A percentile compares a stretch with the other conserved stretches of the same genome.
phyloP scores from a whole-genome alignment of 306 rosid genomes.

The Nissolia schottii region DNA sequence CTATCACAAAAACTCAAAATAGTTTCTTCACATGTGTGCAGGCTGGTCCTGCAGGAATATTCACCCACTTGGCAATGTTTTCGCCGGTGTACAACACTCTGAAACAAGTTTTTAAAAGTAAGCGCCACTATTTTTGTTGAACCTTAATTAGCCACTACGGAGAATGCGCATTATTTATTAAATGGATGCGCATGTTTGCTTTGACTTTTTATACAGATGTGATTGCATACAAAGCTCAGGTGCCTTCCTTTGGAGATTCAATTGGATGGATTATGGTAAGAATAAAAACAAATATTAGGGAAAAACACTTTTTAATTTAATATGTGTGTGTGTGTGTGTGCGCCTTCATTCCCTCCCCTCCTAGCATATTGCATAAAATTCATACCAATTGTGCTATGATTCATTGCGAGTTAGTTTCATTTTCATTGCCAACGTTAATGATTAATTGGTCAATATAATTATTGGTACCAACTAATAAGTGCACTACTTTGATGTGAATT shows the following conservation, averaged over 20 bases:
- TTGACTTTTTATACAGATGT: neutral
- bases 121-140: neutral
- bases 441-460: no score
- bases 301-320: neutral
- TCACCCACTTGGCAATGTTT: neutral
- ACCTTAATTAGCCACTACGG: neutral
- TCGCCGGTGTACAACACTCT: neutral
- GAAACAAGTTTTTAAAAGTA: neutral
- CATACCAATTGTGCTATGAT: no score
- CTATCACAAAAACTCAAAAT: neutral
- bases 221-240: neutral
- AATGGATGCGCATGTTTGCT: neutral
- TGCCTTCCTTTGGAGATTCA: neutral
- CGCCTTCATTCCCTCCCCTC: neutral
- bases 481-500: neutral
- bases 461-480: neutral
- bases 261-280: slow-evolving; percentile 11
- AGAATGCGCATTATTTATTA: neutral
- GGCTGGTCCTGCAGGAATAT: neutral
- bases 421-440: no score
- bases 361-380: neutral
- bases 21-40: neutral
- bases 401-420: no score
- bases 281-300: neutral
- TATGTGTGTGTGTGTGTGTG: no score